phyloP scores from a whole-genome alignment of 805 yeast genomes.

The Ogataea haglerorum region DNA sequence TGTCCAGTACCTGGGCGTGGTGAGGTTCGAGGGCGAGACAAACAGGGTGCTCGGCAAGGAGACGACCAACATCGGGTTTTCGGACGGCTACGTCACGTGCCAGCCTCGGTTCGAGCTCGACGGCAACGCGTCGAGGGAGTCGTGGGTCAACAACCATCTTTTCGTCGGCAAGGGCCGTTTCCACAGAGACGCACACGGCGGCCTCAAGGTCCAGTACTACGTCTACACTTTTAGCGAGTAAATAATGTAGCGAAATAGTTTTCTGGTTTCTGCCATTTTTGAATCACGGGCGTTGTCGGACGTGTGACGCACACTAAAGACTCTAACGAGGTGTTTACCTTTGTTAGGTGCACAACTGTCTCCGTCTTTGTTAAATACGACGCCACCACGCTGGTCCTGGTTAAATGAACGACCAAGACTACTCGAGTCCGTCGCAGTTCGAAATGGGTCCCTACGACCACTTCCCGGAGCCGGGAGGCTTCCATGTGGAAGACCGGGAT shows the following conservation, averaged over 20 bases:
- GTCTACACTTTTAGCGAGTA: slow-evolving; percentile 37
- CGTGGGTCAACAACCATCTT: slow-evolving; percentile 50
- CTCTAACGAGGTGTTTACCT: slow-evolving; percentile 6
- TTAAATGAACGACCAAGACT: slow-evolving; percentile 5
- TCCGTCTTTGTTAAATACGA: background rate
- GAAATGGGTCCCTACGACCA: slow-evolving; percentile 2
- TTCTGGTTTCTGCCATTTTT: slow-evolving; percentile 6
- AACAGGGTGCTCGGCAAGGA: slow-evolving; percentile 36
- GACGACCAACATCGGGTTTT: slow-evolving; percentile 34
- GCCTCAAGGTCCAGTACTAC: slow-evolving; percentile 52
- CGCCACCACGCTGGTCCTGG: background rate
- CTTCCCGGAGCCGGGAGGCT: slow-evolving; percentile 3
- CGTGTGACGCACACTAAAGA: slow-evolving; percentile 10
- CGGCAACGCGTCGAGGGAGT: slow-evolving; percentile 39
- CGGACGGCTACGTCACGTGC: slow-evolving; percentile 47
- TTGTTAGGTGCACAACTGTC: slow-evolving; percentile 1
- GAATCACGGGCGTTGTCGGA: background rate
- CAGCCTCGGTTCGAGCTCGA: slow-evolving; percentile 46
- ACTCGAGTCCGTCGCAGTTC: slow-evolving; percentile 6
- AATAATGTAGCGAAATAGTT: background rate
- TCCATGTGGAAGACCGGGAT: slow-evolving; percentile 2
- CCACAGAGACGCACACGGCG: slow-evolving; percentile 43
- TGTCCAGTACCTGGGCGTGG: slow-evolving; percentile 48
- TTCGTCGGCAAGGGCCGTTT: slow-evolving; percentile 61
- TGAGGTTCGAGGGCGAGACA: slow-evolving; percentile 36